Evolutionary conservation across 768 basidiomycete species (phyloP).

Genomic region (Cyclocybe cylindracea): DNA sequence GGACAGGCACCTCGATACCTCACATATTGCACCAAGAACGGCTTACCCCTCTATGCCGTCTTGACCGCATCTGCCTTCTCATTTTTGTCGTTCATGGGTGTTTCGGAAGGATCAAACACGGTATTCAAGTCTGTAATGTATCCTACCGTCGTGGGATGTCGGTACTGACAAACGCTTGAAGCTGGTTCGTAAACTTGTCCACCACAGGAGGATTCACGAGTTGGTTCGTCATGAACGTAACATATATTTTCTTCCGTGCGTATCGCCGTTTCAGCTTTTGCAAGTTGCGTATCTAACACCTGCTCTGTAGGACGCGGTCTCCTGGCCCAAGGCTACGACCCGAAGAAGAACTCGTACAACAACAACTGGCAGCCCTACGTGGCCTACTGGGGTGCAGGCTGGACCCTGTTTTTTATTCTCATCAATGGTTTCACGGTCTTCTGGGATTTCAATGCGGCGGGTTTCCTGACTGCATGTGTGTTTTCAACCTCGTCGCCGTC

Average conservation of each 20-base stretch:
- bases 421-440: constrained; percentile 59
- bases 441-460: constrained; percentile 57
- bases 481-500: background rate
- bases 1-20: constrained; percentile 50
- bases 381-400: constrained; percentile 69
- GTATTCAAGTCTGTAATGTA: constrained; percentile 51
- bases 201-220: constrained; percentile 69
- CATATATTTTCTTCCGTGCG: constrained; percentile 73
- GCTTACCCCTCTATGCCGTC: constrained; percentile 46
- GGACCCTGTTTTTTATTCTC: constrained; percentile 61
- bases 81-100: constrained; percentile 64
- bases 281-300: background rate
- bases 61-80: constrained; percentile 37
- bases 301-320: constrained; percentile 53
- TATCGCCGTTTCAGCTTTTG: constrained; percentile 5
- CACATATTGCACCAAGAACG: constrained; percentile 45
- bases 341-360: constrained; percentile 61
- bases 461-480: constrained; percentile 48
- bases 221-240: constrained; percentile 70
- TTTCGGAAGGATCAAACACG: constrained; percentile 52
- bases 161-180: constrained; percentile 16
- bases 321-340: constrained; percentile 64
- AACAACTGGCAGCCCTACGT: constrained; percentile 66
- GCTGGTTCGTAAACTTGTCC: constrained; percentile 71
- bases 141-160: background rate